Evolutionary conservation across 2,329 filamentous ascomycete genomes (phyloP).

Genomic region (Neoascochyta sp.): DNA sequence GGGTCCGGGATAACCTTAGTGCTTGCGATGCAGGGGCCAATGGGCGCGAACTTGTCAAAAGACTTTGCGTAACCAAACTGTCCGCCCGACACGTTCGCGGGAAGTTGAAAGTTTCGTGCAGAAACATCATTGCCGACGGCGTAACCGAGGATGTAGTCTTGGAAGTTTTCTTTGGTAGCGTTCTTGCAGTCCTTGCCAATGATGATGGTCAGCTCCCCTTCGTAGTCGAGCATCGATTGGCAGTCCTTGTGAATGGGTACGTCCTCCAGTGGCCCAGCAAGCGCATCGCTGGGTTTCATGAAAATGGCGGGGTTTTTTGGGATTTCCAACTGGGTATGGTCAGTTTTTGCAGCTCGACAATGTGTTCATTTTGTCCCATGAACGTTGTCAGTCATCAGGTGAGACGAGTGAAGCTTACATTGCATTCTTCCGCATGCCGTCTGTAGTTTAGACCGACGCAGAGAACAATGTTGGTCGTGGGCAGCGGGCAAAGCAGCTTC

Average conservation of each 20-base stretch:
- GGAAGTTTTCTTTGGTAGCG: slow-evolving; percentile 51
- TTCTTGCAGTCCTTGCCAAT: slow-evolving; percentile 36
- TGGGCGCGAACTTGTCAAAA: slow-evolving; percentile 46
- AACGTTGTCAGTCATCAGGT: neutral
- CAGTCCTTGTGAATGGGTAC: slow-evolving; percentile 32
- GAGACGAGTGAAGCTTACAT: slow-evolving; percentile 13
- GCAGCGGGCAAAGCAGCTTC: slow-evolving; percentile 31
- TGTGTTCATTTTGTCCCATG: neutral
- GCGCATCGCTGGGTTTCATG: slow-evolving; percentile 35
- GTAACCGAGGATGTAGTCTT: slow-evolving; percentile 62
- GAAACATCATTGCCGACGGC: slow-evolving; percentile 62
- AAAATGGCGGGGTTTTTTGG: slow-evolving; percentile 35
- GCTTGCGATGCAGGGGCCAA: slow-evolving; percentile 42
- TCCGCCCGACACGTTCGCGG: slow-evolving; percentile 29
- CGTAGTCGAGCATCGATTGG: slow-evolving; percentile 36
- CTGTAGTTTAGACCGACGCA: slow-evolving; percentile 38
- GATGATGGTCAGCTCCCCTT: slow-evolving; percentile 38
- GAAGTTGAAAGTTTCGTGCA: slow-evolving; percentile 52
- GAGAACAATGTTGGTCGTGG: slow-evolving; percentile 27
- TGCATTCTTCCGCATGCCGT: slow-evolving; percentile 33
- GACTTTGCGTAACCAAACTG: slow-evolving; percentile 44
- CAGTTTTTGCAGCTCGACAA: neutral
- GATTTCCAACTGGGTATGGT: slow-evolving; percentile 18
- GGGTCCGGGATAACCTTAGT: slow-evolving; percentile 31
- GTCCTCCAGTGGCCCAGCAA: slow-evolving; percentile 29